Base-by-base conservation (phyloP, 1,284 basidiomycete species). In the Melanopsichium pennsylvanicum region DNA sequence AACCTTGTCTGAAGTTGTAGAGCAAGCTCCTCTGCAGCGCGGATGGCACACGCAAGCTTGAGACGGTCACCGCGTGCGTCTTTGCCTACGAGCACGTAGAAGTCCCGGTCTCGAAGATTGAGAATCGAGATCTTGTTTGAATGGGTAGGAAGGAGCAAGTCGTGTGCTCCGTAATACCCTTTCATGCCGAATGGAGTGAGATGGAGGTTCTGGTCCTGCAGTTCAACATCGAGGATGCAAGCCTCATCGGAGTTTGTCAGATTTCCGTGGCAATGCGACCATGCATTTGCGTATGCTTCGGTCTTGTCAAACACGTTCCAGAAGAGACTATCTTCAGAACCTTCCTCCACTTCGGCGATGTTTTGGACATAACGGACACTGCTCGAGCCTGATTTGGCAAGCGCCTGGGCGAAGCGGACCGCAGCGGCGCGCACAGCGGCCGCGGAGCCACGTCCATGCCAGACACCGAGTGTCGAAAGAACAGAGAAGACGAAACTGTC, bases 381-480 rank as follows among this genome's bases (percentile, higher is more conserved):
- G 7, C 49, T 35, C 2, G 64, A 57, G n/a, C 39, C 55, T 4
- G 52, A 44, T 32, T 52, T 58, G 31, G 61, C 59, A 10, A 71
- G 50, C 16, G 68, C 60, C 11, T 55, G 52, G 23, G 74, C 72
- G 35, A 64, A 77, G 6, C 54, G 58, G n/a, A 59, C 40, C 11
- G 74, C 70, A 21, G 50, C 57, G 21, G 51, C 52, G n/a, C 74
- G 59, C 23, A 70, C 67, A n/a, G 48, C 40, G 12, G 33, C 19
- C 5, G 58, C 31, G 5, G 70, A 54, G 39, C 75, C 76, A 10
- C 47, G 32, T 15, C 76, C 76, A 39, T 79, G 71, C 76, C 76
- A 77, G 10, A 79, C 67, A 46, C 74, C 68, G 2, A 70, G 38
- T 5, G 62, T 50, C n/a, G 64, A 57, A 9, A 64, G 46, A 7